Evolutionary conservation across 2,329 filamentous ascomycete species (phyloP), one percentile per base, ranked within the genome.

Genomic region (Aspergillus oerlinghausenensis): DNA sequence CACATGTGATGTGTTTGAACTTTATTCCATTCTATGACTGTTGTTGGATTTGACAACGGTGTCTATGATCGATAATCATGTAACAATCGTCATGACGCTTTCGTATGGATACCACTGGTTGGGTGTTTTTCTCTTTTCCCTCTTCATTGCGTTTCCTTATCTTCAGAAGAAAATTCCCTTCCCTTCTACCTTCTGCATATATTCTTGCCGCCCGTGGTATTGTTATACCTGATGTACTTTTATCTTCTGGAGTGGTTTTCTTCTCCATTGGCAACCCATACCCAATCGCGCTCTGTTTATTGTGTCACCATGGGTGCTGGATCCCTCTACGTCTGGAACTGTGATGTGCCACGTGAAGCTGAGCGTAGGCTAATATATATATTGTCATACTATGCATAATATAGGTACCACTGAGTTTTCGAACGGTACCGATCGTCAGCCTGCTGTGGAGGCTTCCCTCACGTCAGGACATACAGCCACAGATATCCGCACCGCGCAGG

Each of bases 401-500:
- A 71, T 74, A 76, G 74, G 73, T 67, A 64, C 68, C 58, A 56
- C 69, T 62, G 73, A 75, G 52, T 75, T 70, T 56, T 54, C 65
- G 62, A 70, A 66, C 56, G 78, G 68, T 86, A 86, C 77, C 75
- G 79, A 73, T 80, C 86, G 70, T 81, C 85, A 70, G 82, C 85
- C 69, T 82, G 87, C 73, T 81, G 87, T 83, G 82, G 56, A 82
- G 80, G 65, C 55, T 52, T 63, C 63, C 57, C 63, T 64, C 17
- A 78, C 82, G 60, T 63, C 75, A 52, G 73, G 78, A 59, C 68
- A 80, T 56, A 79, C 84, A 54, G 76, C 81, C 59, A 83, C 85
- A 60, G 88, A 92, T 68, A 81, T 89, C 60, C 88, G 90, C 64
- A 87, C 87, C 55, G 79, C 84, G 45, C 89, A 94, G 59, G 86